Conservation (phyloP, 1,284 basidiomycete genomes). For the Lignosus rhinocerotis region DNA sequence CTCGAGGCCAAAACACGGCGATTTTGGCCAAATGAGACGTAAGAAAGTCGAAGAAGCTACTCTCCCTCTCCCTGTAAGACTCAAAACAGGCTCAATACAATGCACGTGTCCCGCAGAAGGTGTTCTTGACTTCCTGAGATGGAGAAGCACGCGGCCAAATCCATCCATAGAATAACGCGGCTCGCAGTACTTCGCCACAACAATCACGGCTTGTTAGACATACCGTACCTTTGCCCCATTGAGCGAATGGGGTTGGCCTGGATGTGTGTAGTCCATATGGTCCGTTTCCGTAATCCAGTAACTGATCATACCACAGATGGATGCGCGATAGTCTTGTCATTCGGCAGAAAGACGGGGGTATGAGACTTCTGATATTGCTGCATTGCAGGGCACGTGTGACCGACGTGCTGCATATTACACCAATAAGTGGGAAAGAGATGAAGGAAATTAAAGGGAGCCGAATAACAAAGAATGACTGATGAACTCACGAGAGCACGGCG, state of each 20-base stretch:
- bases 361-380: neutral
- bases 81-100: conserved; percentile 1
- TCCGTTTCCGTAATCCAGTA: neutral
- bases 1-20: neutral
- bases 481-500: neutral
- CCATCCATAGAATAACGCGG: neutral
- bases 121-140: neutral
- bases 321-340: neutral
- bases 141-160: neutral
- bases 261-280: neutral
- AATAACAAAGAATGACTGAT: neutral
- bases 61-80: neutral
- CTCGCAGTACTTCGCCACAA: neutral
- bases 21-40: neutral
- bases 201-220: neutral
- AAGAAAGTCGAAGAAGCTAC: conserved; percentile 1
- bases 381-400: neutral
- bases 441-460: neutral
- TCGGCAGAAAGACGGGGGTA: neutral
- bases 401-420: neutral
- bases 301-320: neutral
- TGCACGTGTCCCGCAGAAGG: neutral
- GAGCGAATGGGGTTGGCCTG: neutral
- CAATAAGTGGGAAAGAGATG: neutral
- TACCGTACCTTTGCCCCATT: neutral